Conservation (phyloP, 2,329 filamentous ascomycete species). For the Cladophialophora yegresii region DNA sequence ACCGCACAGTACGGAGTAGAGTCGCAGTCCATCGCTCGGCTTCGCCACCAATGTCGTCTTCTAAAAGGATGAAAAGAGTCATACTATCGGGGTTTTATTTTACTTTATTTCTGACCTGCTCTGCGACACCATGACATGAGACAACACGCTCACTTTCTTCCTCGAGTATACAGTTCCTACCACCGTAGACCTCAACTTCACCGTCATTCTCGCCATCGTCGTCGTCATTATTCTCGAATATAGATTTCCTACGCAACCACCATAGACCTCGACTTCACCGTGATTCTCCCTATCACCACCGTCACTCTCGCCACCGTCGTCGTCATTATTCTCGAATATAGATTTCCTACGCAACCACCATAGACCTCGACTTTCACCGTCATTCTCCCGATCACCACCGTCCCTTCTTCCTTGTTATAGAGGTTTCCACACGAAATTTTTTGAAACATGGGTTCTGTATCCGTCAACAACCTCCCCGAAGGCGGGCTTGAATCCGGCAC, state of each 20-base stretch:
- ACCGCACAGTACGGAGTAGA: not conserved
- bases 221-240: no score
- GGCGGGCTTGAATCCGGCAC: no score
- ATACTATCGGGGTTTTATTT: not conserved
- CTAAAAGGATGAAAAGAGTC: not conserved
- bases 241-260: slow-evolving; percentile 7
- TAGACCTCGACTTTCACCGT: not conserved
- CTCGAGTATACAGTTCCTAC: not conserved
- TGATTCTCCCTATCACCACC: not conserved
- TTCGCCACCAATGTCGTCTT: not conserved
- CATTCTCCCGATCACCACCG: not conserved
- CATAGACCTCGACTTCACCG: not conserved
- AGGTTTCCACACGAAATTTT: not conserved
- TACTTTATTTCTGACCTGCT: not conserved
- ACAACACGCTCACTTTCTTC: not conserved
- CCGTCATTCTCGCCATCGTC: not conserved
- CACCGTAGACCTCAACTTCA: not conserved
- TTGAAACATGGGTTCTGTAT: slow-evolving; percentile 23
- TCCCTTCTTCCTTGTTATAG: not conserved
- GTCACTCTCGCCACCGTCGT: not conserved
- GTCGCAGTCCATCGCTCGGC: not conserved
- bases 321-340: no score
- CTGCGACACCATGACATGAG: not conserved
- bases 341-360: slow-evolving; percentile 4
- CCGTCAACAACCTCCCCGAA: not conserved